phyloP scores from a whole-genome alignment of 1,284 basidiomycete genomes.

The Malassezia globosa region DNA sequence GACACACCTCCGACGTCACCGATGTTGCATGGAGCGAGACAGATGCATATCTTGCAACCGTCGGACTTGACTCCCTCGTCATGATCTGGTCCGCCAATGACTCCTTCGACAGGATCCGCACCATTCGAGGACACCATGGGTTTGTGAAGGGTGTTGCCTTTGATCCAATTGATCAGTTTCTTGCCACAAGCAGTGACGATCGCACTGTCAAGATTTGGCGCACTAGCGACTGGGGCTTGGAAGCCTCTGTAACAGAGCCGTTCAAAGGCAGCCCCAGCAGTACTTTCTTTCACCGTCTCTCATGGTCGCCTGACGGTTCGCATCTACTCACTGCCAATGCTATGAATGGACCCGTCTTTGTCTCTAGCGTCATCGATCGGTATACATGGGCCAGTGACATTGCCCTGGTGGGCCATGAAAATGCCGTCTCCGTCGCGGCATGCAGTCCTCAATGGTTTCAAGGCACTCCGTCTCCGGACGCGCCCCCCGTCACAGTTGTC shows the following conservation, averaged over 20 bases:
- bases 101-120: constrained; percentile 53
- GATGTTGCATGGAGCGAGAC: constrained; percentile 91
- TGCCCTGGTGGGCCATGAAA: constrained; percentile 89
- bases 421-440: constrained; percentile 73
- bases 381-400: constrained; percentile 51
- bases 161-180: constrained; percentile 90
- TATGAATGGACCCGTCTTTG: constrained; percentile 94
- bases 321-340: constrained; percentile 94
- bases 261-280: constrained; percentile 87
- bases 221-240: constrained; percentile 77
- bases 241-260: constrained; percentile 72
- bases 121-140: constrained; percentile 78
- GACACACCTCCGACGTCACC: constrained; percentile 72
- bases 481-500: constrained; percentile 24
- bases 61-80: constrained; percentile 80
- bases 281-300: constrained; percentile 85
- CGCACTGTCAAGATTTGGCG: constrained; percentile 92
- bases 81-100: constrained; percentile 64
- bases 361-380: constrained; percentile 82
- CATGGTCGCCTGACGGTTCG: constrained; percentile 98
- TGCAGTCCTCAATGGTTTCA: constrained; percentile 39
- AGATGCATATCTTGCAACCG: constrained; percentile 68
- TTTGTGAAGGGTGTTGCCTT: constrained; percentile 98
- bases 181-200: constrained; percentile 73
- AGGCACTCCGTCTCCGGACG: constrained; percentile 18